phyloP scores from a whole-genome alignment of 129 eudicot genomes.

The Pseudognaphalium luteoalbum region DNA sequence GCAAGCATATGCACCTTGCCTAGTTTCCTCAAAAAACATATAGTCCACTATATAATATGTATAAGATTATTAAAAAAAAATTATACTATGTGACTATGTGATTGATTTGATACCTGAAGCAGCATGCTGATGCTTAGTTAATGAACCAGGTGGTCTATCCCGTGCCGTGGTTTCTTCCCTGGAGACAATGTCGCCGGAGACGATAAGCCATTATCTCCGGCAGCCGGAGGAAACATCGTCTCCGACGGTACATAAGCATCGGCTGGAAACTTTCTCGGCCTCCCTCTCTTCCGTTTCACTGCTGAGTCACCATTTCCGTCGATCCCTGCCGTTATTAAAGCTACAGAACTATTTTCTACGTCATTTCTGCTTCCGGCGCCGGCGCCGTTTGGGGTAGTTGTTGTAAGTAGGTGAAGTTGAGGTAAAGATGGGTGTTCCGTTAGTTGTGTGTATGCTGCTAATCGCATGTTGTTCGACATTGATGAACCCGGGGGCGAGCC shows the following conservation, averaged over 20 bases:
- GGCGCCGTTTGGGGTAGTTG: constrained; percentile 15
- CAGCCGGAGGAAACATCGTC: constrained; percentile 17
- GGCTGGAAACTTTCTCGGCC: constrained; percentile 49
- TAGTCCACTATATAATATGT: too few species aligned
- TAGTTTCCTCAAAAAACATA: not conserved
- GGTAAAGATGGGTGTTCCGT: constrained; percentile 37
- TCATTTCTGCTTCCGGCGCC: constrained; percentile 11
- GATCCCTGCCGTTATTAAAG: constrained; percentile 18
- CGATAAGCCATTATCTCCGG: constrained; percentile 30
- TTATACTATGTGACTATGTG: too few species aligned
- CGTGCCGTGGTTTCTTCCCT: constrained; percentile 36
- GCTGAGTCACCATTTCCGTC: constrained; percentile 20
- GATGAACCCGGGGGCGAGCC: too few species aligned
- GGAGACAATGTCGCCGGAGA: constrained; percentile 25
- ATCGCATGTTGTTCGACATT: constrained; percentile 32
- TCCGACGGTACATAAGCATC: constrained; percentile 25
- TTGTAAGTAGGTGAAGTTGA: constrained; percentile 30
- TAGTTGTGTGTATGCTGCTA: constrained; percentile 27
- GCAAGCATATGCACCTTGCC: constrained; percentile 21
- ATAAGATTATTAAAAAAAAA: too few species aligned
- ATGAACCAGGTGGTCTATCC: constrained; percentile 58
- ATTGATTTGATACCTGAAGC: constrained; percentile 31
- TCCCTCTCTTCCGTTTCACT: constrained; percentile 43
- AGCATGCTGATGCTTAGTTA: constrained; percentile 27
- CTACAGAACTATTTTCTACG: constrained; percentile 19